Base-by-base conservation (phyloP, 2,329 filamentous ascomycete species). In the Botryotinia narcissicola region DNA sequence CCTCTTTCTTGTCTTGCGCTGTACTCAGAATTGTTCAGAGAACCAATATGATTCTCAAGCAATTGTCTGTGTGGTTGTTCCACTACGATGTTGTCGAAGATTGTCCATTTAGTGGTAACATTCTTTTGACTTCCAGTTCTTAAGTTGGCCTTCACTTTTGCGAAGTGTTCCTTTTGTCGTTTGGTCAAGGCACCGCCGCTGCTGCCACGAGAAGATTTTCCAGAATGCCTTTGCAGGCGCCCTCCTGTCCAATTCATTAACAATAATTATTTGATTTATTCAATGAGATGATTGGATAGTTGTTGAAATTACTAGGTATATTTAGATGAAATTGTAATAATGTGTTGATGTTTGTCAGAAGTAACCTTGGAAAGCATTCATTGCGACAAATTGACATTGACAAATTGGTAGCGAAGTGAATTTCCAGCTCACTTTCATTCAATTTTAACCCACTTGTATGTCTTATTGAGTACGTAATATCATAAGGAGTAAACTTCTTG, bases 221-320 rank as follows among this genome's bases (percentile, higher is more conserved):
- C 73, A 80, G 78, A 74, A 77, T 84, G 82, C 74, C 84, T 84
- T 59, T 83, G 81, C 60, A 86, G 80, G 66, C 81, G 84, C 42
- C 84, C 84, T 75, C 85, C 85, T 4, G 84, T 86, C 85, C 85
- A 87, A 77, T 87, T 87, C 85, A 87, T 87, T 57, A 46, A 68
- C 6, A 22, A 61, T 14, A 32, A 3, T 29, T 40, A 3, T 25
- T 22, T 9, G 5, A n/a, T 18, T 8, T 71, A 54, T 46, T 44
- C n/a, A 44, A 57, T 57, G 4, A 25, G 46, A 60, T 29, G 32
- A 66, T 42, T n/a, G 12, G 12, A 51, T n/a, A 22, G 29, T 3
- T 32, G 25, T 18, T 40, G 22, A 6, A 60, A 40, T 37, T 37
- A 35, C 35, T 35, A 35, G 35, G 10, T 12, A n/a, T 68, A 1